A percentile compares a stretch with the other conserved stretches of the same genome.
Conservation (phyloP, 2,329 filamentous ascomycete genomes). For the Pezicula radicicola region DNA sequence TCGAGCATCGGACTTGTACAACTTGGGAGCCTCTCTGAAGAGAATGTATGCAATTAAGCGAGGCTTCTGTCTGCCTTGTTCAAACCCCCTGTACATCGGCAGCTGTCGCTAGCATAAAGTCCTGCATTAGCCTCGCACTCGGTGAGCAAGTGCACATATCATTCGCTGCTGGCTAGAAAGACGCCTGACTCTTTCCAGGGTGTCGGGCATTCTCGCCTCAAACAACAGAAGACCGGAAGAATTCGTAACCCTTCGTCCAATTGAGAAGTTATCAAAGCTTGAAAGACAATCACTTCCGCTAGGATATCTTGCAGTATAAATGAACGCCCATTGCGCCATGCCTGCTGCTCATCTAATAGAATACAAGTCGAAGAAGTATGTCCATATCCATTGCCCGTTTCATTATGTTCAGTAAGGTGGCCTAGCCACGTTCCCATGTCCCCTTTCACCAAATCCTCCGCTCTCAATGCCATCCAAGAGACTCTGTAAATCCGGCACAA, state of each 20-base stretch:
- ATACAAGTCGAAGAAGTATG: background rate
- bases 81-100: background rate
- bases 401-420: constrained; percentile 27
- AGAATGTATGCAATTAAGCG: background rate
- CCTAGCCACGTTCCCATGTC: constrained; percentile 18
- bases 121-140: background rate
- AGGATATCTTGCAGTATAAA: too few relatives aligned
- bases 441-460: constrained; percentile 14
- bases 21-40: too few relatives aligned
- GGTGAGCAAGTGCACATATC: background rate
- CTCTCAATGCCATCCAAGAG: constrained; percentile 27
- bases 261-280: too few relatives aligned
- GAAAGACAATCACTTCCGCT: too few relatives aligned
- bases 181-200: background rate
- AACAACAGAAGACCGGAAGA: too few relatives aligned
- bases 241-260: too few relatives aligned
- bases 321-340: background rate
- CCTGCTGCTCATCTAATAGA: background rate
- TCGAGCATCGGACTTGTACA: too few relatives aligned
- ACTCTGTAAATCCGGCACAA: constrained; percentile 22
- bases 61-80: background rate
- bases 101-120: background rate
- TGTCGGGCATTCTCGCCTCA: too few relatives aligned
- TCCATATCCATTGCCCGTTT: constrained; percentile 1
- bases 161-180: background rate